Evolutionary conservation across 2,329 filamentous ascomycete genomes (phyloP), one percentile per base, ranked within the genome.

Genomic region (Lomentospora prolificans): DNA sequence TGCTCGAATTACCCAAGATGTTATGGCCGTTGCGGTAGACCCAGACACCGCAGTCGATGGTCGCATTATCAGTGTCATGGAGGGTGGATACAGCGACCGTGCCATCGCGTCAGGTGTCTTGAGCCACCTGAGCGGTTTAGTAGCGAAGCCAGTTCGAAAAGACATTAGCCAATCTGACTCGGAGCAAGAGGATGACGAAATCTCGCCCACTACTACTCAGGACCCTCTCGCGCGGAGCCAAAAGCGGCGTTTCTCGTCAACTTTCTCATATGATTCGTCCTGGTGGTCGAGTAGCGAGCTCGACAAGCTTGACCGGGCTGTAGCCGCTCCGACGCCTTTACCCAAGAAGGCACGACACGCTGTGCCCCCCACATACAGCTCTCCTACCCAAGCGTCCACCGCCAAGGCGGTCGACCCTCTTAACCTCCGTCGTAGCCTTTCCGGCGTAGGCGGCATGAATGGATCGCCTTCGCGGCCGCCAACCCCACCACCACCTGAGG

Each of bases 51-150:
- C 81, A 27, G 88, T 89, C 1, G 86, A 95, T 25, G 92, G 92
- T 2, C 81, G 94, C 48, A 78, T 97, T 22, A 86, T 99, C 65
- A 97, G 92, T 67, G 90, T 97, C 2, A 78, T 99, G 22, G 94
- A 99, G 70, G 94, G 94, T 30, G 94, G 94, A 0, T 99, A 99
- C 66, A 96, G 91, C 66, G 89, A 99, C 69, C 83, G 91, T 57
- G 94, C 94, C 7, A 73, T 99, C 51, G 86, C 81, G 54, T 96
- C 90, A 31, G 94, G 94, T 48, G 85, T 96, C 3, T 73, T 96
- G 57, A 95, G 91, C 67, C 94, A 99, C 69, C 68, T 99, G 17
- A 89, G 88, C 62, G 94, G 92, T 4, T 78, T 99, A 39, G 84
- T 83, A 41, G 82, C 82, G 41, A 74, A 75, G 22, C 30, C 79